Evolutionary conservation across 176 grass and related monocot genomes (phyloP).

Genomic region (Alloteropsis semialata): DNA sequence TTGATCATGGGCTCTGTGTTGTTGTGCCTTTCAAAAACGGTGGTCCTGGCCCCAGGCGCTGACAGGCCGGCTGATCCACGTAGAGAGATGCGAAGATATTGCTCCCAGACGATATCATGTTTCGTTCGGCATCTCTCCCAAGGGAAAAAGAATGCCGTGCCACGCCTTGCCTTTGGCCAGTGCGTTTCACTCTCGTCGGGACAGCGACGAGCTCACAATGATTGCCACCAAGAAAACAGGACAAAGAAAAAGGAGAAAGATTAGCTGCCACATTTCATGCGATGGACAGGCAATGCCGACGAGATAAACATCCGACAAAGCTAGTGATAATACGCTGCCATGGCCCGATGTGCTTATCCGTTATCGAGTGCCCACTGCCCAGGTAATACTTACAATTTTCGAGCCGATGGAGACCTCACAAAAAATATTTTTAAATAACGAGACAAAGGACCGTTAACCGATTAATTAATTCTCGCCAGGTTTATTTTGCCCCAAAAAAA

Average conservation of each 20-base stretch:
- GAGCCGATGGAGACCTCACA: background rate
- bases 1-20: background rate
- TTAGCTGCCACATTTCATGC: background rate
- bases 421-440: background rate
- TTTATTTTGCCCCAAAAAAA: too few relatives aligned
- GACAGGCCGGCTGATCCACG: background rate
- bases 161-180: background rate
- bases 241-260: background rate
- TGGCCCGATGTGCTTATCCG: background rate
- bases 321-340: background rate
- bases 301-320: background rate
- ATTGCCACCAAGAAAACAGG: background rate
- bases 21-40: background rate
- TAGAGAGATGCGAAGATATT: slow-evolving; percentile 5
- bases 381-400: too few relatives aligned
- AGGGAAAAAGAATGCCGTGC: background rate
- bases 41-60: background rate
- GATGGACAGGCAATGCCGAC: background rate
- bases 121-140: background rate
- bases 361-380: background rate
- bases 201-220: slow-evolving; percentile 12
- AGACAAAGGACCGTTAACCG: background rate
- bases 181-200: background rate
- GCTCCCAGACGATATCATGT: background rate
- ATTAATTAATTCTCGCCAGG: background rate